Base-by-base conservation (phyloP, 2,329 filamentous ascomycete genomes). In the Lecanicillium sp. region DNA sequence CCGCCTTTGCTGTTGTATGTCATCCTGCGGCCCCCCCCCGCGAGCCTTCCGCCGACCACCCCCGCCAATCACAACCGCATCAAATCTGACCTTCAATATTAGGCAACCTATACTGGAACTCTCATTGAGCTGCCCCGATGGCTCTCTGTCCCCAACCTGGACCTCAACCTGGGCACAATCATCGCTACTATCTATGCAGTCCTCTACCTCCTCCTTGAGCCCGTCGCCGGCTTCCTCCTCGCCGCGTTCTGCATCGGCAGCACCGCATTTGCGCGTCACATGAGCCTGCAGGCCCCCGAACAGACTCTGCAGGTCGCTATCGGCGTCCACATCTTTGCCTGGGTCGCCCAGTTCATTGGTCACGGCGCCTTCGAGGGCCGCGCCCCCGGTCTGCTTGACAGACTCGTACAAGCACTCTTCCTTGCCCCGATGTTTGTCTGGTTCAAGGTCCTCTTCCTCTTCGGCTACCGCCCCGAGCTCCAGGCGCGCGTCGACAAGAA, bases 391-490 rank as follows among this genome's bases (percentile, higher is more conserved):
- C 70, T 97, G 54, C 71, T 97, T 40, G 90, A 97, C 68, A 97
- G 96, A 61, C 69, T 97, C 35, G 75, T 94, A 40, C 93, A 97
- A 68, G 90, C 93, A 23, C 67, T 97, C 54, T 91, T 97, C 61
- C 75, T 97, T 20, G 93, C 93, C 0, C 93, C 93, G 8, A 85
- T 98, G 60, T 98, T 97, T 59, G 91, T 97, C 50, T 98, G 93
- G 87, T 85, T 98, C 58, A 90, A 97, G 71, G 70, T 94, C 20
- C 75, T 98, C 21, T 98, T 98, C 73, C 82, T 77, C 60, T 79
- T 94, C 43, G 93, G 93, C 41, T 98, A 97, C 68, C 81, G 93
- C 51, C 87, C 84, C 2, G 90, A 95, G 65, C 73, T 98, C 56
- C 89, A 91, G 70, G 77, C 78, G 52, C 81, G 91, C 43, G 80